Conservation (phyloP, 2,329 filamentous ascomycete species). For the Colletotrichum costaricense region DNA sequence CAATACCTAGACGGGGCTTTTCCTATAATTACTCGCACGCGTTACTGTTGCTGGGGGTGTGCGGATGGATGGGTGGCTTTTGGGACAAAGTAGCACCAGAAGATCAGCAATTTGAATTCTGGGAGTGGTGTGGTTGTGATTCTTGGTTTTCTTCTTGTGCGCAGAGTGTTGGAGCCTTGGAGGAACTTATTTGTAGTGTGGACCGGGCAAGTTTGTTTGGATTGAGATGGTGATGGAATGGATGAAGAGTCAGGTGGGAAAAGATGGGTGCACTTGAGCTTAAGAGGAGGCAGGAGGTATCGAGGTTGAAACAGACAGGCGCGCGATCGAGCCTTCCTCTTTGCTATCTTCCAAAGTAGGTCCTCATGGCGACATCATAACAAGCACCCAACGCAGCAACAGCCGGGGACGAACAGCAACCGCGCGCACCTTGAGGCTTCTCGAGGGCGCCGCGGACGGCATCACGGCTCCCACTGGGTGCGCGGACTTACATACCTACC, state of each 20-base stretch:
- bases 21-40: conserved; percentile 18
- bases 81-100: background rate
- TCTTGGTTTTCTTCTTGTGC: no score
- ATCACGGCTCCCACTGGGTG: conserved; percentile 23
- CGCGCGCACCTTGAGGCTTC: conserved; percentile 7
- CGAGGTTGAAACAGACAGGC: conserved; percentile 6
- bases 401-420: conserved; percentile 13
- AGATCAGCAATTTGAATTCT: conserved; percentile 2
- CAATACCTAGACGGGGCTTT: conserved; percentile 25
- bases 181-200: background rate
- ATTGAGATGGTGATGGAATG: conserved; percentile 12
- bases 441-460: background rate
- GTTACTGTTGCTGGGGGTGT: conserved; percentile 1
- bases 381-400: conserved; percentile 23
- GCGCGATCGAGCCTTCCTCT: conserved; percentile 7
- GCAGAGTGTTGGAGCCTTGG: background rate
- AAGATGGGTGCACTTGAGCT: conserved; percentile 1
- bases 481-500: background rate
- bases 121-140: background rate
- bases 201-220: background rate
- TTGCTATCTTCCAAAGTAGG: background rate
- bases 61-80: background rate
- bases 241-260: conserved; percentile 3
- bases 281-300: conserved; percentile 4
- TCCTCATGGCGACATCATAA: conserved; percentile 18